Percentiles rank a stretch among this genome's conserved stretches.
Conservation (phyloP, 805 yeast species). For the Candida caryicola region DNA sequence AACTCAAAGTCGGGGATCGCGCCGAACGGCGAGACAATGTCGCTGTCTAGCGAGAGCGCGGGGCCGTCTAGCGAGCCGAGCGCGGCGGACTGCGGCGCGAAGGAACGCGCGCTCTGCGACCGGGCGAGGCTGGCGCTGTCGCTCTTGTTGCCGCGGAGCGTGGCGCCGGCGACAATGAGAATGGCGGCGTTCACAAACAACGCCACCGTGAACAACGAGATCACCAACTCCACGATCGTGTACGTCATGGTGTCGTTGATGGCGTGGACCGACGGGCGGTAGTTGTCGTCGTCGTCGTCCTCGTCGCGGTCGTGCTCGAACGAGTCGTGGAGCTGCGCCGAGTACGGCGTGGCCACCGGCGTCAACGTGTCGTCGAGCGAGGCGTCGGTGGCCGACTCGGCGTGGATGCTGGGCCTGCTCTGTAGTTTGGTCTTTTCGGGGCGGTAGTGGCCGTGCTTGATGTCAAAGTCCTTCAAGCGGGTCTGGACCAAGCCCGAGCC, state of each 20-base stretch:
- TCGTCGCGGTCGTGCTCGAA: constrained; percentile 8
- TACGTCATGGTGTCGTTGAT: constrained; percentile 74
- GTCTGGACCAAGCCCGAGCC: constrained; percentile 90
- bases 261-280: constrained; percentile 77
- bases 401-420: background rate
- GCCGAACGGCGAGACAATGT: too few relatives aligned
- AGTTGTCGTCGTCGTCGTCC: constrained; percentile 38
- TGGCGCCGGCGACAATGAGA: constrained; percentile 87
- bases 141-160: constrained; percentile 46
- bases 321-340: background rate
- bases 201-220: constrained; percentile 82
- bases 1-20: background rate
- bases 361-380: constrained; percentile 4
- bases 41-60: too few relatives aligned
- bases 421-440: background rate
- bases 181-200: constrained; percentile 91
- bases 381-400: background rate
- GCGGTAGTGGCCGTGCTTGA: constrained; percentile 55
- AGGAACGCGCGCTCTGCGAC: background rate
- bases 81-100: background rate
- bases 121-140: constrained; percentile 7
- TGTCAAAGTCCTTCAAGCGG: constrained; percentile 71
- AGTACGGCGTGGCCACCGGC: constrained; percentile 10
- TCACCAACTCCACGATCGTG: constrained; percentile 77
- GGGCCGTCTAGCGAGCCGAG: background rate